A percentile compares a stretch with the other conserved stretches of the same genome.
Conservation (phyloP, 306 rosid genomes). For the Pachyrhizus erosus region DNA sequence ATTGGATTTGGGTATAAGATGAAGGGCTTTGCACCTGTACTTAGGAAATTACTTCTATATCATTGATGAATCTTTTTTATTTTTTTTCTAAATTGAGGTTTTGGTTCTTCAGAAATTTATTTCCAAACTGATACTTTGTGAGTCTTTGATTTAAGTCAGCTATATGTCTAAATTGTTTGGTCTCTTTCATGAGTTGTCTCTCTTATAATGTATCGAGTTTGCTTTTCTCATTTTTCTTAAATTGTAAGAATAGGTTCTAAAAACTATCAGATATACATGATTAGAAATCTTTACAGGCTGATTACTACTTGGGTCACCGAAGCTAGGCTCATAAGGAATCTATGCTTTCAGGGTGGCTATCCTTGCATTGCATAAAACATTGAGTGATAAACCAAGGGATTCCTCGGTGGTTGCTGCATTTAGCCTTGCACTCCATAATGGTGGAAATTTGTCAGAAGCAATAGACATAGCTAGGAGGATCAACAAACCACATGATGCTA, state of each 20-base stretch:
- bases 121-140: not conserved
- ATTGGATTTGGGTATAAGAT: not conserved
- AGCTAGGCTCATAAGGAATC: slow-evolving; percentile 46
- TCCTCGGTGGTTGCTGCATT: slow-evolving; percentile 80
- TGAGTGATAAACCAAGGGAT: slow-evolving; percentile 72
- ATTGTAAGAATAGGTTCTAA: slow-evolving; percentile 21
- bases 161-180: slow-evolving; percentile 29
- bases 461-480: slow-evolving; percentile 71
- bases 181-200: slow-evolving; percentile 7
- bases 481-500: slow-evolving; percentile 53
- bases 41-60: not conserved
- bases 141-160: slow-evolving; percentile 8
- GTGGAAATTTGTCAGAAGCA: slow-evolving; percentile 81
- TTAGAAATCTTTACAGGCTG: slow-evolving; percentile 29
- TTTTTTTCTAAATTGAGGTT: not conserved
- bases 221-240: slow-evolving; percentile 6
- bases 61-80: not conserved
- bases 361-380: slow-evolving; percentile 80
- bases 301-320: slow-evolving; percentile 37
- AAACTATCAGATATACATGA: not conserved
- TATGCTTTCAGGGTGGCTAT: slow-evolving; percentile 78
- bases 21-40: not conserved
- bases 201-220: not conserved
- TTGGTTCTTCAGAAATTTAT: slow-evolving; percentile 17
- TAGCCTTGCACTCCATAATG: slow-evolving; percentile 78